A percentile compares a stretch with the other conserved stretches of the same genome.
Conservation (phyloP, 345 rosid genomes). For the Linum usitatissimum region DNA sequence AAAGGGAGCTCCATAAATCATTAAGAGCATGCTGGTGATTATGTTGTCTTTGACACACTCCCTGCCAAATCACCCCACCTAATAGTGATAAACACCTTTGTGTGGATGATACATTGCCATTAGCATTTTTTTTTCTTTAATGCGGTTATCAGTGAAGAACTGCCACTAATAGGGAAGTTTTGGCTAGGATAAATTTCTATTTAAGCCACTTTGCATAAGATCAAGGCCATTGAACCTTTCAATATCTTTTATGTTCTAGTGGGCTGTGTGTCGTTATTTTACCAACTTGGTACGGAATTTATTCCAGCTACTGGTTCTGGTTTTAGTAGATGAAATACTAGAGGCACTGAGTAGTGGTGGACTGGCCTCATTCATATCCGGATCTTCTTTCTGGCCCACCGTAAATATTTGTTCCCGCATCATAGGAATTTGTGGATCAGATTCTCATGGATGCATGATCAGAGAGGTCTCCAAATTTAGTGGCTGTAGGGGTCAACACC, state of each 20-base stretch:
- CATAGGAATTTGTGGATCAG: constrained; percentile 19
- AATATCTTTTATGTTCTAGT: background rate
- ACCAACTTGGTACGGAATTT: constrained; percentile 10
- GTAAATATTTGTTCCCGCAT: constrained; percentile 7
- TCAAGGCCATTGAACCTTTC: constrained; percentile 7
- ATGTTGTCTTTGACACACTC: background rate
- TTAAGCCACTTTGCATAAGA: background rate
- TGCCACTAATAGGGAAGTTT: constrained; percentile 8
- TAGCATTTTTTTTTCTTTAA: background rate
- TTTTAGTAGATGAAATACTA: background rate
- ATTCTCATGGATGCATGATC: constrained; percentile 4
- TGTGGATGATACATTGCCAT: constrained; percentile 10
- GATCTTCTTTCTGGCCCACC: constrained; percentile 26
- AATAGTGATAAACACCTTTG: constrained; percentile 21
- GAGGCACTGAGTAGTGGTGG: constrained; percentile 7
- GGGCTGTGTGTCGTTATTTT: constrained; percentile 7
- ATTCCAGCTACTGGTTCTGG: constrained; percentile 5
- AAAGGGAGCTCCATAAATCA: too few species aligned
- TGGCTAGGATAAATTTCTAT: constrained; percentile 2
- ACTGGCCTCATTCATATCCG: constrained; percentile 2
- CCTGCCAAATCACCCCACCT: constrained; percentile 4
- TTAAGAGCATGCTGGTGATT: background rate
- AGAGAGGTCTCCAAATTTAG: constrained; percentile 17
- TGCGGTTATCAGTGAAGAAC: constrained; percentile 5
- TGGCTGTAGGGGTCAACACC: constrained; percentile 18